Evolutionary conservation across 371 early-diverging fungal species (phyloP).

Genomic region (Lichtheimia ornata): DNA sequence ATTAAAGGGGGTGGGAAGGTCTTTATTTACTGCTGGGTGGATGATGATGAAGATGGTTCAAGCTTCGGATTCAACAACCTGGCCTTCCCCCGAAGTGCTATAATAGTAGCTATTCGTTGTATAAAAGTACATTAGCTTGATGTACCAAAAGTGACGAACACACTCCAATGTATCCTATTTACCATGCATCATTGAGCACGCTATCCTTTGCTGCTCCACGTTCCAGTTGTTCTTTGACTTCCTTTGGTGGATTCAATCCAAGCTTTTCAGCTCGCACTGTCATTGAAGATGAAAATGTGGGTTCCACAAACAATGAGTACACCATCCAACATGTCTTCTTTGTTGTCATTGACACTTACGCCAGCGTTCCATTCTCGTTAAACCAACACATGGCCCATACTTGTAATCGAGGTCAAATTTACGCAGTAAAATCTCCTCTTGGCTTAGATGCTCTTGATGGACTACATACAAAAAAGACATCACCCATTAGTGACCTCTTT

Average conservation of each 20-base stretch:
- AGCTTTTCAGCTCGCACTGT: slow-evolving; percentile 13
- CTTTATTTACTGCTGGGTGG: too few relatives aligned
- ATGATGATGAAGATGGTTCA: too few relatives aligned
- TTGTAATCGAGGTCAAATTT: slow-evolving; percentile 43
- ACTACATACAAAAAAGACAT: too few relatives aligned
- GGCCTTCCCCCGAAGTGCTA: too few relatives aligned
- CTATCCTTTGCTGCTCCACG: background rate
- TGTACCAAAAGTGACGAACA: too few relatives aligned
- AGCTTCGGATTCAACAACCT: too few relatives aligned
- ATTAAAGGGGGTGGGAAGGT: too few relatives aligned
- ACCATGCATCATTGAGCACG: background rate
- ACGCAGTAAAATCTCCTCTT: slow-evolving; percentile 40
- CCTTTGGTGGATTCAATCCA: slow-evolving; percentile 39
- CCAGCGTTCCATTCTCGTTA: slow-evolving; percentile 52
- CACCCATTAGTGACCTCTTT: too few relatives aligned
- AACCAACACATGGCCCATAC: slow-evolving; percentile 46
- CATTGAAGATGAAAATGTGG: too few relatives aligned
- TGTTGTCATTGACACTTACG: slow-evolving; percentile 22
- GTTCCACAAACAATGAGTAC: slow-evolving; percentile 5
- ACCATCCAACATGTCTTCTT: background rate
- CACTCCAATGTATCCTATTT: too few relatives aligned
- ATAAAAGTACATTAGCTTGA: too few relatives aligned
- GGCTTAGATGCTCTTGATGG: slow-evolving; percentile 36
- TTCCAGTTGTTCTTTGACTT: slow-evolving; percentile 24
- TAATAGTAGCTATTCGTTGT: too few relatives aligned